Percentiles rank a stretch among this genome's conserved stretches.
These are phyloP conservation scores for Auxenochlorella pyrenoidosa DNA, from an alignment of 139 green algal genomes.

Conservation along the genomic window DNA sequence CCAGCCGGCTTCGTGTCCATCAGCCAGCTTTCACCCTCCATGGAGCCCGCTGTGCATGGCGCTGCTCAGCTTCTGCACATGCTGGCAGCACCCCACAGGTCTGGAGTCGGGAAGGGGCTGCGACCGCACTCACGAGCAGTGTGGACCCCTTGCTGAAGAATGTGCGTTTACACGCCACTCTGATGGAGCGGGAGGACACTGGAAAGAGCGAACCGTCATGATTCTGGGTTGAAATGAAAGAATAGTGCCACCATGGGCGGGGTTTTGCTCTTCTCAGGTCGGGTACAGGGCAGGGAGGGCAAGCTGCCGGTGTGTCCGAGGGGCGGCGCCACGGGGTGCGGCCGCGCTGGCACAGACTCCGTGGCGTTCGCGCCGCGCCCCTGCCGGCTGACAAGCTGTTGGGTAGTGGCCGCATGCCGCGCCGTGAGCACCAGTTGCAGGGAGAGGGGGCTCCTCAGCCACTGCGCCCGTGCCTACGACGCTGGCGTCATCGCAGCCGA, in stretches of 20 bases:
- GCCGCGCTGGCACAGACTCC: not conserved
- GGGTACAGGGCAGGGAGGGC: not conserved
- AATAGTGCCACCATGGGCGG: not conserved
- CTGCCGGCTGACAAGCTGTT: too few species aligned
- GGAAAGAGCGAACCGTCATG: not conserved
- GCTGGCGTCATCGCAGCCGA: not conserved
- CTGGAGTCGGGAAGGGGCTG: too few species aligned
- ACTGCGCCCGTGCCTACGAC: too few species aligned
- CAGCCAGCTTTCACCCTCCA: too few species aligned
- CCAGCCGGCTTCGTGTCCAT: too few species aligned
- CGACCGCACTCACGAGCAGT: too few species aligned
- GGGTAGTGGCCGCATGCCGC: not conserved
- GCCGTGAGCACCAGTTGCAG: not conserved
- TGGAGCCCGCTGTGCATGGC: too few species aligned
- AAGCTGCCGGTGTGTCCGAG: not conserved
- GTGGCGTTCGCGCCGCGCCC: too few species aligned
- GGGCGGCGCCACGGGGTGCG: not conserved
- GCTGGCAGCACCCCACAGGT: too few species aligned
- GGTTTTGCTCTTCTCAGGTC: constrained; percentile 12
- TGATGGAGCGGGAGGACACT: too few species aligned
- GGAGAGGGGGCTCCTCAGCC: not conserved
- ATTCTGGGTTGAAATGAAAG: not conserved
- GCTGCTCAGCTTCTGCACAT: too few species aligned
- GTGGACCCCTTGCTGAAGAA: too few species aligned
- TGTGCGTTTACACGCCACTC: constrained; percentile 1